Base-by-base conservation (phyloP, 2,329 filamentous ascomycete genomes). In the Epichloe bromicola region DNA sequence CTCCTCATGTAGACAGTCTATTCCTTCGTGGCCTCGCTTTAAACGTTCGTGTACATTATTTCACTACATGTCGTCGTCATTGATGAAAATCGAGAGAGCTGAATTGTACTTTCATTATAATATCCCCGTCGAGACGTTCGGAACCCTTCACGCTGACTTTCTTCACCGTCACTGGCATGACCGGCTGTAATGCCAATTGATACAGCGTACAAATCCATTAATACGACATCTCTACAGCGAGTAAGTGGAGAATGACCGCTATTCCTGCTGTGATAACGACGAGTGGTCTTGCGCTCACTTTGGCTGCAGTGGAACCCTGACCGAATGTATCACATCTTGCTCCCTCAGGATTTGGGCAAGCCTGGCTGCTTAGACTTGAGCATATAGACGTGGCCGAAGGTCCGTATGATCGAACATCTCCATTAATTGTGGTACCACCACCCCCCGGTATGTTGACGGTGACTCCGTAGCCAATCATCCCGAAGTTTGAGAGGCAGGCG, bases 361-460 rank as follows among this genome's bases (percentile, higher is more conserved):
- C 78, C 50, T 66, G 64, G 3, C 69, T 71, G 52, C 75, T 79
- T 53, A 82, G 61, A 54, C 75, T 79, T 38, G 69, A 72, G 64
- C 79, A 82, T 44, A 82, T 69, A 19, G 71, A 71, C 1, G 72
- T 75, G 11, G 77, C 79, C 5, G 71, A 68, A 4, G 68, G 54
- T 3, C 68, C 71, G 8, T 76, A 57, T 33, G 66, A 69, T 23
- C 60, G 61, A 3, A 60, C 70, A 5, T 60, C 58, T 36, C 70
- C 70, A 11, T 68, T 67, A 14, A 79, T 70, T 2, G 77, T 81
- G 14, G 74, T 74, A 2, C 75, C 74, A 12, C 73, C 72, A 6
- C 2, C 73, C 72, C 73, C 73, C 0, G 76, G 75, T 1, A 79
- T 76, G 49, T 73, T 68, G 45, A 82, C 71, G 1, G 79, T 82